Base-by-base conservation (phyloP, 768 basidiomycete species). In the Xerocomellus amylosporus region DNA sequence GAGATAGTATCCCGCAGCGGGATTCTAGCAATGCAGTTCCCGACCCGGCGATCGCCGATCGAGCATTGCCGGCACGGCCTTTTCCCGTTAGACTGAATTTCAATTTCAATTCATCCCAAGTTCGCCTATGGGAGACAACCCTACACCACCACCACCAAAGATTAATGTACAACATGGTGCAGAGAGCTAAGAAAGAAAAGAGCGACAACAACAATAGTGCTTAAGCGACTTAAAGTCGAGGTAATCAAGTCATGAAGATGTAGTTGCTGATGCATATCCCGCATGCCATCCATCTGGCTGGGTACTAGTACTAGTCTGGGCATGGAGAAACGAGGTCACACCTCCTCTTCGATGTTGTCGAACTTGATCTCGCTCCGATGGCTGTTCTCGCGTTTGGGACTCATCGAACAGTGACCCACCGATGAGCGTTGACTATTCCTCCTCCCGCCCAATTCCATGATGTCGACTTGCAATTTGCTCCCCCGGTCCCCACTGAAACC, bases 391-490 rank as follows among this genome's bases (percentile, higher is more conserved):
- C 20, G 13, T 1, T 9, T 6, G 4, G n/a, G 24, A 33, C 14
- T 15, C 24, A 15, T 49, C 28, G 30, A 22, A 6, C 28, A 14
- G 24, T 24, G 24, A 24, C 24, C 4, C 31, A 15, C 7, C 19
- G 44, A 36, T 5, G 8, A 2, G 15, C 7, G 26, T 22, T 8
- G 52, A 20, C 14, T 40, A 12, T 24, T 38, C 7, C 37, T 38
- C 5, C 3, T 14, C 40, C 46, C 50, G 2, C 33, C 53, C 24
- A 53, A 20, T 3, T 49, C 49, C 14, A 46, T 46, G 22, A 46
- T 36, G 8, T 58, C 54, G 13, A 66, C 44, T 3, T 54, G 45
- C 38, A 53, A 28, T 17, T 45, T 48, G 10, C 28, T 46, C 13
- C 55, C 41, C 20, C 34, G 42, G 1, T 65, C 60, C 14, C 10